Base-by-base conservation (phyloP, 2,329 filamentous ascomycete species). In the Thermoascus crustaceus region DNA sequence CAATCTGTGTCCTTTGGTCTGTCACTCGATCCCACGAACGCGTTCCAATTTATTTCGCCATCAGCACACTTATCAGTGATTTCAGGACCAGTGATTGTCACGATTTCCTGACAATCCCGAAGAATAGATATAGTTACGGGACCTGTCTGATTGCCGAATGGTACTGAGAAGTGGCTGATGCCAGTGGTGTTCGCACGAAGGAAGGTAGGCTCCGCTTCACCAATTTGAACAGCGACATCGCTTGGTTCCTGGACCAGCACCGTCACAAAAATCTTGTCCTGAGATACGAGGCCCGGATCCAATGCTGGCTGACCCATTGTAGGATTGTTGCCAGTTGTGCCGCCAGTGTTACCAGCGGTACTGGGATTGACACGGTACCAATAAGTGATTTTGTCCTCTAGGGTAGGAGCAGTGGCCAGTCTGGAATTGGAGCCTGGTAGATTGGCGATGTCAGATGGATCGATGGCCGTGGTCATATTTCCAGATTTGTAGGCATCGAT, bases 401-500 rank as follows among this genome's bases (percentile, higher is more conserved):
- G 8, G 8, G 41, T 33, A 9, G 29, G 21, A 8, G 37, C 44
- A 6, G 45, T 37, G 9, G 43, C 35, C n/a, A 38, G 35, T 32
- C 34, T 40, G 6, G 37, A 29, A 16, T 37, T 18, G 30, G 69
- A 65, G 3, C 66, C 67, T 3, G 51, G 42, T 3, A 67, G 63
- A 9, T 68, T 61, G 24, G 63, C 60, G 5, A 63, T 60, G 6
- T 63, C 50, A 18, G 10, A 26, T 53, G 46, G 31, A 69, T 47
- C 1, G 2, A 36, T 45, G 22, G 61, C 39, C 4, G 39, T 41
- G 0, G 52, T n/a, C n/a, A n/a, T 47, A n/a, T 45, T 50, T 2
- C 45, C 46, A 8, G 38, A 49, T 43, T 64, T 64, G 38, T 60
- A 66, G 10, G 49, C 27, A 18, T 54, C 51, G 25, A 64, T 58